Percentiles rank a stretch among this genome's conserved stretches.
These are phyloP conservation scores for Symmetrospora coprosmae DNA, from an alignment of 768 basidiomycete genomes.

Conservation along the genomic window DNA sequence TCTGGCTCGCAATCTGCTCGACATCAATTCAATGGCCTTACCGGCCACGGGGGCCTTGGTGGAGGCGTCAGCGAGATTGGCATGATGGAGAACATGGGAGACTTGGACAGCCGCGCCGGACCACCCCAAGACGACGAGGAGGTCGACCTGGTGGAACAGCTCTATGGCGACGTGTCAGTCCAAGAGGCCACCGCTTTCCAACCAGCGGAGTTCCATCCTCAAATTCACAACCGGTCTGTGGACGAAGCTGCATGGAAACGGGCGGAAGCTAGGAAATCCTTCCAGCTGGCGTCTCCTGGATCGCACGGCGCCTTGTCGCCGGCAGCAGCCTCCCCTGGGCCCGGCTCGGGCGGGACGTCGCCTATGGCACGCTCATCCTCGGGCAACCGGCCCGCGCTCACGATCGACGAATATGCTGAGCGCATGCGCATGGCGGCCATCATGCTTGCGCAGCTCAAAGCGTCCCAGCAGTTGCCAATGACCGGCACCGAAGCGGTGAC, in stretches of 20 bases:
- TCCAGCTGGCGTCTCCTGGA: background rate
- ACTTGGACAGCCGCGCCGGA: too few relatives aligned
- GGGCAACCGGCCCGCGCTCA: constrained; percentile 41
- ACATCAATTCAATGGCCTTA: too few relatives aligned
- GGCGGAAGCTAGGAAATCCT: constrained; percentile 2
- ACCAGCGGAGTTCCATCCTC: constrained; percentile 38
- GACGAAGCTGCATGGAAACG: constrained; percentile 31
- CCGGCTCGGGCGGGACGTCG: background rate
- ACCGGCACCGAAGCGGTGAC: constrained; percentile 31
- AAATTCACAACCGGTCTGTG: constrained; percentile 43
- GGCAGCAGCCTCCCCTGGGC: background rate
- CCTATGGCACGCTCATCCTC: background rate
- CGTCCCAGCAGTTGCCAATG: constrained; percentile 38
- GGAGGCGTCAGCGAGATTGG: too few relatives aligned
- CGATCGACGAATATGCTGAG: constrained; percentile 93
- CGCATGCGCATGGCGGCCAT: constrained; percentile 96
- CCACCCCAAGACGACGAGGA: constrained; percentile 65
- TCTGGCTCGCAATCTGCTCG: too few relatives aligned
- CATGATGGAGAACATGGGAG: too few relatives aligned
- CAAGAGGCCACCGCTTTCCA: constrained; percentile 33
- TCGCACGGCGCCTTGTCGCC: background rate
- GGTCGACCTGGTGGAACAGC: constrained; percentile 89
- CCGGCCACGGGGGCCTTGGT: too few relatives aligned
- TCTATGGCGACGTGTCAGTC: constrained; percentile 68
- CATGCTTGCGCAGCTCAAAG: constrained; percentile 92